phyloP scores from a whole-genome alignment of 116 monocot genomes.

The Phalaenopsis hybrid region DNA sequence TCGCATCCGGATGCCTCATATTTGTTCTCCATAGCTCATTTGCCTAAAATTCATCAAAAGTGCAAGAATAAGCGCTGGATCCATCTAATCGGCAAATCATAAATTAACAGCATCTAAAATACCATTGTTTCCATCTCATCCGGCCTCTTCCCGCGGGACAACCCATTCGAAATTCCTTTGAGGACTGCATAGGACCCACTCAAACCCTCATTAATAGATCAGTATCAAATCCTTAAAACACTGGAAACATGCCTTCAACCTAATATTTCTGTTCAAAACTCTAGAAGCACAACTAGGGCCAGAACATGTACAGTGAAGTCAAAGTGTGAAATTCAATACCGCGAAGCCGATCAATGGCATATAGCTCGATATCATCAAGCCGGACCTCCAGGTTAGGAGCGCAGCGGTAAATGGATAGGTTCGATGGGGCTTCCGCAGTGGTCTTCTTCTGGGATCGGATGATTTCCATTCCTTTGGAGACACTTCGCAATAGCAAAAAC shows the following conservation, averaged over 20 bases:
- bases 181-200: constrained; percentile 40
- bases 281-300: background rate
- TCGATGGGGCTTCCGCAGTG: constrained; percentile 4
- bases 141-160: constrained; percentile 74
- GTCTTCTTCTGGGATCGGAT: constrained; percentile 33
- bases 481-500: background rate
- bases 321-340: constrained; percentile 26
- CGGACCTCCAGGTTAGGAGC: constrained; percentile 75
- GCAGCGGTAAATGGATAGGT: constrained; percentile 61
- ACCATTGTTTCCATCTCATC: constrained; percentile 98
- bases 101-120: constrained; percentile 5
- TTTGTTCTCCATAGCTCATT: constrained; percentile 64
- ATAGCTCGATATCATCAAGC: constrained; percentile 87
- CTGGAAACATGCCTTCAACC: background rate
- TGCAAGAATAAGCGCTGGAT: background rate
- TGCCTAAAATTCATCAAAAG: constrained; percentile 28
- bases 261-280: constrained; percentile 1
- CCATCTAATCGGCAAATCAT: background rate
- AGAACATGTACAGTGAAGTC: background rate
- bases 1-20: constrained; percentile 71
- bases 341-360: constrained; percentile 86
- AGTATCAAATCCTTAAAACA: background rate
- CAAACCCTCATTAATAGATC: constrained; percentile 1
- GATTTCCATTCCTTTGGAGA: constrained; percentile 32
- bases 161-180: constrained; percentile 75